These are phyloP conservation scores for Thalassiosira mediterranea DNA, from an alignment of 352 stramenopile genomes.

Conservation along the genomic window DNA sequence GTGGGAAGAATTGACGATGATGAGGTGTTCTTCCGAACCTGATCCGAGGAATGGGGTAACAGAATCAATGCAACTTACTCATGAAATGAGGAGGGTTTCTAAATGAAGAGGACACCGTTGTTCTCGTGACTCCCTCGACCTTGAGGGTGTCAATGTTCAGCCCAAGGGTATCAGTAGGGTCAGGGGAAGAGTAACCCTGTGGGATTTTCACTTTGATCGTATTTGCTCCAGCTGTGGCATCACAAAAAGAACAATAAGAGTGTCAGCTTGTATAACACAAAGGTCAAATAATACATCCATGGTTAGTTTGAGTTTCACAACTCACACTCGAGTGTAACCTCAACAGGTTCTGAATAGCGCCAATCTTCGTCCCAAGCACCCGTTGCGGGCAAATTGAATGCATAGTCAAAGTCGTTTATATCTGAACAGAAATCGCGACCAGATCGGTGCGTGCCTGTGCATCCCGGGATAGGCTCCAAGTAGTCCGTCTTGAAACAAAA, in stretches of 20 bases:
- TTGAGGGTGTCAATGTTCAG: not conserved
- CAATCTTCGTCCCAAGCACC: not conserved
- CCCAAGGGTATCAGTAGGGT: not conserved
- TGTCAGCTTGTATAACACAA: no score
- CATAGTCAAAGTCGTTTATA: slow-evolving; percentile 18
- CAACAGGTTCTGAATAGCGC: not conserved
- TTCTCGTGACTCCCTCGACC: not conserved
- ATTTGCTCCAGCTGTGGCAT: slow-evolving; percentile 14
- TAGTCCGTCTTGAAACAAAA: slow-evolving; percentile 50
- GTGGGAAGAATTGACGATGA: not conserved
- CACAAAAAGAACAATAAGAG: no score
- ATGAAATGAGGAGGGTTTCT: slow-evolving; percentile 55
- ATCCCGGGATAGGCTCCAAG: slow-evolving; percentile 47
- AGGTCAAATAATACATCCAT: slow-evolving; percentile 6
- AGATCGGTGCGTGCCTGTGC: slow-evolving; percentile 3
- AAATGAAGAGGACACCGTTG: slow-evolving; percentile 36
- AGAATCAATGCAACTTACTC: slow-evolving; percentile 1
- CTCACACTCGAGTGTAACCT: slow-evolving; percentile 11
- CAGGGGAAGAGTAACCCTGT: not conserved
- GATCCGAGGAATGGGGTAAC: not conserved
- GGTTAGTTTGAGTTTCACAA: slow-evolving; percentile 2
- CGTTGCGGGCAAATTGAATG: slow-evolving; percentile 13
- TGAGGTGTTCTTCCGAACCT: not conserved
- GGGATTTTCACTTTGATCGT: not conserved
- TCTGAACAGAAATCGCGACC: not conserved